Percentiles rank a stretch among this genome's conserved stretches.
These are phyloP conservation scores for Neurospora terricola DNA, from an alignment of 495 filamentous ascomycete species.

Conservation along the genomic window DNA sequence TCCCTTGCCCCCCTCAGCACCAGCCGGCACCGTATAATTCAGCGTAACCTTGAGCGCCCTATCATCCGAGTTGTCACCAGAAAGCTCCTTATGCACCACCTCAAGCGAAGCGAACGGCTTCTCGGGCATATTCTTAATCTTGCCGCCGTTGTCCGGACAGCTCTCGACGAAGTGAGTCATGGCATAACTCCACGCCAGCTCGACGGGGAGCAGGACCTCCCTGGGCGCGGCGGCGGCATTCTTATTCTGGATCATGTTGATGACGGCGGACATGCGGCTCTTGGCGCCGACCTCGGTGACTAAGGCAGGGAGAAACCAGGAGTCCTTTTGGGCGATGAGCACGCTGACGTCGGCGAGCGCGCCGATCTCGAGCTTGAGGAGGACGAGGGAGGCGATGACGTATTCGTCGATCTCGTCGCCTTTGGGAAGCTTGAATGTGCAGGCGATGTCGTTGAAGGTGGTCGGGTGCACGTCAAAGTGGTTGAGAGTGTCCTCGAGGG, in stretches of 20 bases:
- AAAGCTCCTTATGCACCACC: slow-evolving; percentile 5
- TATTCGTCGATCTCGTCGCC: slow-evolving; percentile 18
- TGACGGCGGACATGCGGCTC: slow-evolving; percentile 26
- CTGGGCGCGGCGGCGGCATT: slow-evolving; percentile 24
- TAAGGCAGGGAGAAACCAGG: slow-evolving; percentile 27
- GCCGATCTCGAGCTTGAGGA: slow-evolving; percentile 45
- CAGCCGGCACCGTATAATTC: slow-evolving; percentile 6
- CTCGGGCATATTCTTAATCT: slow-evolving; percentile 7
- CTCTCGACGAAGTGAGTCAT: slow-evolving; percentile 18
- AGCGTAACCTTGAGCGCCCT: slow-evolving; percentile 14
- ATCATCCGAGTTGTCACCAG: slow-evolving; percentile 2
- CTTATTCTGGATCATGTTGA: slow-evolving; percentile 35
- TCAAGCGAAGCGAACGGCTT: slow-evolving; percentile 14
- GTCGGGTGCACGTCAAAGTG: slow-evolving; percentile 21
- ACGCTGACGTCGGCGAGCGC: slow-evolving; percentile 45
- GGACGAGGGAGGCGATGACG: slow-evolving; percentile 15
- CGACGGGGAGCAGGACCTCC: slow-evolving; percentile 22
- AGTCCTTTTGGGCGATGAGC: slow-evolving; percentile 38
- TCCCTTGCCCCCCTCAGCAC: neutral
- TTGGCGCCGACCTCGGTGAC: slow-evolving; percentile 26
- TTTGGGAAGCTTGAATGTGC: slow-evolving; percentile 17
- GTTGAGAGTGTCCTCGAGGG: slow-evolving; percentile 23
- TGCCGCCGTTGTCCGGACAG: slow-evolving; percentile 6
- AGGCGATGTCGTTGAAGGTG: slow-evolving; percentile 6
- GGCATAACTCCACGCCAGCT: slow-evolving; percentile 26